phyloP scores from a whole-genome alignment of 805 yeast species.

The Zygotorulaspora florentina region DNA sequence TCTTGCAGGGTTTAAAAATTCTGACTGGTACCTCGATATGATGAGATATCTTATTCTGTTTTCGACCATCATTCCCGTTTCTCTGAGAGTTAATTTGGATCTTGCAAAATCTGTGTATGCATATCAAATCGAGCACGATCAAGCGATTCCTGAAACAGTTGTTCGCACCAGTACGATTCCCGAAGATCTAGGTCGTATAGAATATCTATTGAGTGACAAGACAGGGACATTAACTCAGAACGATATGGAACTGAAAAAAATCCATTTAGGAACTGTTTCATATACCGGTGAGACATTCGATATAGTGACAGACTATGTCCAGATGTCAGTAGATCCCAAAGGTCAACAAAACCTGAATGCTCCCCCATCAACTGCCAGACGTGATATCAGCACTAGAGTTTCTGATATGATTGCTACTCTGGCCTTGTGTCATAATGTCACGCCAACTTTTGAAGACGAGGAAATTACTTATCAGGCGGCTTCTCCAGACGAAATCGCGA shows the following conservation, averaged over 20 bases:
- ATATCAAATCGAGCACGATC: conserved; percentile 87
- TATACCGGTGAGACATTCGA: conserved; percentile 92
- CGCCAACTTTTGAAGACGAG: conserved; percentile 83
- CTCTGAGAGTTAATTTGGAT: conserved; percentile 89
- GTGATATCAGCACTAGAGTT: conserved; percentile 71
- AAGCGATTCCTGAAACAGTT: conserved; percentile 73
- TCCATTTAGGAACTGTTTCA: conserved; percentile 89
- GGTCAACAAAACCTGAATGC: conserved; percentile 13
- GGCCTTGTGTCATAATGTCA: conserved; percentile 95
- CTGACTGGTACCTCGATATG: conserved; percentile 83
- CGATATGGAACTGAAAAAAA: conserved; percentile 93
- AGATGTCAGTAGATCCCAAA: conserved; percentile 23
- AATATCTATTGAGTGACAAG: conserved; percentile 86
- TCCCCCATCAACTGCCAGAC: conserved; percentile 40
- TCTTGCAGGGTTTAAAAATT: conserved; percentile 64
- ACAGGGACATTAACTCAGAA: conserved; percentile 97
- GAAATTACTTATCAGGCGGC: conserved; percentile 89
- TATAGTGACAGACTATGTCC: conserved; percentile 68
- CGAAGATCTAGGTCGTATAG: conserved; percentile 94
- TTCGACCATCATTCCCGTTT: conserved; percentile 94
- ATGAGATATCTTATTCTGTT: conserved; percentile 88
- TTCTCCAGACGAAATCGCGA: conserved; percentile 97
- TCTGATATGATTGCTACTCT: conserved; percentile 76
- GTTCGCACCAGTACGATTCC: conserved; percentile 98
- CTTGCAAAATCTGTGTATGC: conserved; percentile 96